Base-by-base conservation (phyloP, 1,139 yeast species). In the Pichia sp. region DNA sequence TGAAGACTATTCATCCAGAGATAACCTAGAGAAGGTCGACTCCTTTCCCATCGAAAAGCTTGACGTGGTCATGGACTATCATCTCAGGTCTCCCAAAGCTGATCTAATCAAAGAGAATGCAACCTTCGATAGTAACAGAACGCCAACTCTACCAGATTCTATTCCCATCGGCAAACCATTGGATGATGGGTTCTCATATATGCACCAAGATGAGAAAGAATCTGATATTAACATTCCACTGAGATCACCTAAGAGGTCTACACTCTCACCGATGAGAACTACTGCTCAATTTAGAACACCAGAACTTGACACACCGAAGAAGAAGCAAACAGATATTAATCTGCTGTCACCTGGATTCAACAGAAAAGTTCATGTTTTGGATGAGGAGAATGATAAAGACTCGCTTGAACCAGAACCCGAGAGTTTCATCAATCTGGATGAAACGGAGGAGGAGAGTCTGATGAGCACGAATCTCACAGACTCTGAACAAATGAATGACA, bases 371-470 rank as follows among this genome's bases (percentile, higher is more conserved):
- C 39, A 32, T 30, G 29, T 46, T 20, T 14, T 46, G 16, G 45
- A 40, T 15, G 39, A 37, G 12, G 27, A 30, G 4, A 30, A 26
- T 15, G 34, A 31, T 16, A 23, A 30, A n/a, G 22, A 32, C 3
- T 43, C 37, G 19, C 19, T 5, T 15, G 44, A 45, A 19, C 37
- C 26, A 5, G 49, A 47, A 27, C 51, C 48, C 5, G 51, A 48
- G 32, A 48, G 51, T 35, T 48, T 48, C 26, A 46, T 48, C 12
- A 44, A 48, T 34, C 39, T 48, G 13, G 49, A 45, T 35, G 48
- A 46, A 27, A 45, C 46, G 3, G 48, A 47, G 29, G 50, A 45
- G n/a, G 46, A 41, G 27, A 44, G 45, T 26, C 6, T 42, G 15
- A 12, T 39, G 27, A 35, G 42, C 18, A 26, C 19, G 15, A 42